phyloP scores from a whole-genome alignment of 2,329 filamentous ascomycete species.

The Trichoderma aggressivum region DNA sequence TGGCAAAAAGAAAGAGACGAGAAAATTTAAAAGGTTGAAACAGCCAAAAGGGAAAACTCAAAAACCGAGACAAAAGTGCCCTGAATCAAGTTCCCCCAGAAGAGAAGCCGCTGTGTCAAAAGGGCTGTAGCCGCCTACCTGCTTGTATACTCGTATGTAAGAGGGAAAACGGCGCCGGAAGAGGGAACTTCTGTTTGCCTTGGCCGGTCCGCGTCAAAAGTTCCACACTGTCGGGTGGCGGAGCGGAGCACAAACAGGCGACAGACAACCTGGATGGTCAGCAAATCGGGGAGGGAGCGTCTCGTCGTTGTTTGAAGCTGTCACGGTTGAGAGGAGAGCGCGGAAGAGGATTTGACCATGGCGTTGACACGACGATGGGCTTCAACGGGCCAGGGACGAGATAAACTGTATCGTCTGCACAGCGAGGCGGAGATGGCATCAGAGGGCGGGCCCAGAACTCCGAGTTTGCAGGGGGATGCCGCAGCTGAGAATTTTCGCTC shows the following conservation, averaged over 20 bases:
- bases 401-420: not conserved
- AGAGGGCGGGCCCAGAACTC: not conserved
- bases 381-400: not conserved
- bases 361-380: not conserved
- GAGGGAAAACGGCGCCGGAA: not conserved
- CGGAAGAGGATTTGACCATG: not conserved
- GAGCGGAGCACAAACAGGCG: conserved; percentile 10
- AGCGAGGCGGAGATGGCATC: not conserved
- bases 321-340: not conserved
- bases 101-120: not conserved
- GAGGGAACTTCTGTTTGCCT: conserved; percentile 19
- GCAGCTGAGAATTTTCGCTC: not conserved
- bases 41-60: not conserved
- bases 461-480: not conserved
- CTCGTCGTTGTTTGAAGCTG: not conserved
- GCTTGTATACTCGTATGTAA: no score
- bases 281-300: not conserved
- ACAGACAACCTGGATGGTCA: not conserved
- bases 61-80: conserved; percentile 8
- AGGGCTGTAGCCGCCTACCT: not conserved
- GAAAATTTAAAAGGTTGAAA: not conserved
- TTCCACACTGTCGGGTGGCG: conserved; percentile 18
- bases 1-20: not conserved
- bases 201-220: conserved; percentile 15
- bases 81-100: not conserved